Conservation (phyloP, 2,329 filamentous ascomycete species). For the Fusarium illudens region DNA sequence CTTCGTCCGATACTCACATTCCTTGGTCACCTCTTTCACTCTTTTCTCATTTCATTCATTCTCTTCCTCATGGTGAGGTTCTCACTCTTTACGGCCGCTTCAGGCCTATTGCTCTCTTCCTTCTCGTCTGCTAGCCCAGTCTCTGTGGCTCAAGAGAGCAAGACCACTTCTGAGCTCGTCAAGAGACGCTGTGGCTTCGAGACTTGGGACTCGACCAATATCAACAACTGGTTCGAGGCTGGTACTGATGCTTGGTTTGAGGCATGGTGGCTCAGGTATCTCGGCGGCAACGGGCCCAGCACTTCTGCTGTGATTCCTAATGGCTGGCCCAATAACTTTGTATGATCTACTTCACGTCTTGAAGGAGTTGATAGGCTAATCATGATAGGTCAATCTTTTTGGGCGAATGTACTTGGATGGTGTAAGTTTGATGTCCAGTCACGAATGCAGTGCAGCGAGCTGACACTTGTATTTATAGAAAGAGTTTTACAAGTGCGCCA, state of each 20-base stretch:
- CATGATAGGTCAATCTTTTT: not conserved
- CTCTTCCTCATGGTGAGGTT: not conserved
- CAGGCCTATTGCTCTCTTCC: not conserved
- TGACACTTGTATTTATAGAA: not conserved
- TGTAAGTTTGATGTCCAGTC: not conserved
- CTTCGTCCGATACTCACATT: no score
- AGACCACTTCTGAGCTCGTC: not conserved
- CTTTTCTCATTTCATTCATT: not conserved
- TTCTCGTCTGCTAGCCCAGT: not conserved
- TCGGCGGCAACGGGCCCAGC: not conserved
- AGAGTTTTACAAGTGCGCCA: not conserved
- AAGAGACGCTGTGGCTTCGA: not conserved
- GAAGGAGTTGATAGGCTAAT: not conserved
- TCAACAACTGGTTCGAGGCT: conserved; percentile 2
- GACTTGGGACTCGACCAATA: conserved; percentile 1
- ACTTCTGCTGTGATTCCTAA: conserved; percentile 2
- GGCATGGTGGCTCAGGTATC: not conserved
- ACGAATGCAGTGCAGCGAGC: not conserved
- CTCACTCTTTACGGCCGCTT: not conserved
- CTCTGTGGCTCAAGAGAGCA: not conserved
- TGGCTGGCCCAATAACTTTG: conserved; percentile 5
- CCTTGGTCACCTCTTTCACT: no score
- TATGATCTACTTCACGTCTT: not conserved
- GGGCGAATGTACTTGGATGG: conserved; percentile 2
- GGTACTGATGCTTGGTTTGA: not conserved